phyloP scores from a whole-genome alignment of 2,329 filamentous ascomycete species.

The Aspergillus sp. region DNA sequence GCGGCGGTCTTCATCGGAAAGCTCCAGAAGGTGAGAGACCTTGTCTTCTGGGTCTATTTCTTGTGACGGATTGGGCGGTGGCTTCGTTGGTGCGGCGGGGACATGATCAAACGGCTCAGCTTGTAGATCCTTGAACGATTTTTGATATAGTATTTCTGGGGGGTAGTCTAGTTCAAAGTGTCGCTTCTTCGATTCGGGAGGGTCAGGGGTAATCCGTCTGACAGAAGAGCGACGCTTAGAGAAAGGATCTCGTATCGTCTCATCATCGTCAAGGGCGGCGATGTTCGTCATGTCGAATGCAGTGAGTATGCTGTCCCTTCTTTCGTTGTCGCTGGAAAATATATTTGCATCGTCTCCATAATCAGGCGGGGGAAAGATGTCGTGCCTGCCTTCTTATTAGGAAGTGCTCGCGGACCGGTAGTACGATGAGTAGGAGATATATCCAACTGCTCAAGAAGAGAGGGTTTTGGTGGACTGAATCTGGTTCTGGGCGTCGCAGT shows the following conservation, averaged over 20 bases:
- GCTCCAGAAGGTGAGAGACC: constrained; percentile 31
- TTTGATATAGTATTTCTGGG: constrained; percentile 37
- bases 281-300: constrained; percentile 28
- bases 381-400: constrained; percentile 14
- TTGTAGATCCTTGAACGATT: constrained; percentile 46
- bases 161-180: constrained; percentile 46
- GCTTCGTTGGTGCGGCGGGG: constrained; percentile 23
- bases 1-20: constrained; percentile 37
- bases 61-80: constrained; percentile 13
- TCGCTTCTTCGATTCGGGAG: constrained; percentile 23
- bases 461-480: constrained; percentile 37
- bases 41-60: constrained; percentile 26
- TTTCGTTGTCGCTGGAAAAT: constrained; percentile 17
- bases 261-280: constrained; percentile 26
- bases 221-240: constrained; percentile 21
- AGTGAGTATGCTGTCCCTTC: constrained; percentile 18
- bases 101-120: constrained; percentile 46
- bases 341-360: constrained; percentile 17
- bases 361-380: constrained; percentile 11
- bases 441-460: constrained; percentile 33
- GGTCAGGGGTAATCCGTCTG: constrained; percentile 20
- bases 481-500: constrained; percentile 32
- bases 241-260: constrained; percentile 27
- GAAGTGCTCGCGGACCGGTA: constrained; percentile 24
- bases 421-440: constrained; percentile 30